These are phyloP conservation scores for Sporothrix mexicana DNA, from an alignment of 2,329 filamentous ascomycete species.

Conservation along the genomic window DNA sequence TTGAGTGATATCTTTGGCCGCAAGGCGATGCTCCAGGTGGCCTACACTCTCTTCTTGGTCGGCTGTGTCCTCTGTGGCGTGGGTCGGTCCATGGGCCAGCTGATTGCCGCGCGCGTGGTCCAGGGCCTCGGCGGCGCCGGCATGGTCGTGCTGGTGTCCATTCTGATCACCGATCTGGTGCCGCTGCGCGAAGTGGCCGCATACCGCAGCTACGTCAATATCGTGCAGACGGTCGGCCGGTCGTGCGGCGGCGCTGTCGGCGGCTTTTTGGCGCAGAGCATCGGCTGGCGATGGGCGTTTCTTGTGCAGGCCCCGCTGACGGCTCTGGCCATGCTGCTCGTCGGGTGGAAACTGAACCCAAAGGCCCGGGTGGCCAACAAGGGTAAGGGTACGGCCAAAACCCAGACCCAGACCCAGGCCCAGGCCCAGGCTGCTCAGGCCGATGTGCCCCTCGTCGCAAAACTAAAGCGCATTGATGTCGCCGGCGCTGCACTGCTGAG, in stretches of 20 bases:
- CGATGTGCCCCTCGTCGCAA: slow-evolving; percentile 32
- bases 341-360: slow-evolving; percentile 46
- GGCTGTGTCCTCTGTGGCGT: slow-evolving; percentile 50
- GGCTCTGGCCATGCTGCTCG: slow-evolving; percentile 53
- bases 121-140: slow-evolving; percentile 59
- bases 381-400: slow-evolving; percentile 33
- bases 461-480: slow-evolving; percentile 63
- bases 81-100: slow-evolving; percentile 53
- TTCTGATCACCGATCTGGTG: slow-evolving; percentile 59
- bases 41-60: slow-evolving; percentile 57
- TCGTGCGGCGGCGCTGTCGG: slow-evolving; percentile 62
- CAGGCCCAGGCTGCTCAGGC: too few relatives aligned
- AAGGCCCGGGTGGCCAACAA: slow-evolving; percentile 27
- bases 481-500: slow-evolving; percentile 57
- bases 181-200: slow-evolving; percentile 58
- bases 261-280: slow-evolving; percentile 64
- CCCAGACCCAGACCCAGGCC: slow-evolving; percentile 33
- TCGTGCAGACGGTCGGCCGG: slow-evolving; percentile 57
- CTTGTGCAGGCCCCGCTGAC: slow-evolving; percentile 62
- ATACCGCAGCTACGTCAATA: slow-evolving; percentile 60
- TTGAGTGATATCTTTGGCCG: slow-evolving; percentile 64
- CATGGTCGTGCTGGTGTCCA: slow-evolving; percentile 56
- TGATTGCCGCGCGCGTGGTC: slow-evolving; percentile 57
- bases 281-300: slow-evolving; percentile 69
- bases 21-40: slow-evolving; percentile 54